A percentile compares a stretch with the other conserved stretches of the same genome.
phyloP scores from a whole-genome alignment of 345 rosid genomes.

The Luvunga scandens region DNA sequence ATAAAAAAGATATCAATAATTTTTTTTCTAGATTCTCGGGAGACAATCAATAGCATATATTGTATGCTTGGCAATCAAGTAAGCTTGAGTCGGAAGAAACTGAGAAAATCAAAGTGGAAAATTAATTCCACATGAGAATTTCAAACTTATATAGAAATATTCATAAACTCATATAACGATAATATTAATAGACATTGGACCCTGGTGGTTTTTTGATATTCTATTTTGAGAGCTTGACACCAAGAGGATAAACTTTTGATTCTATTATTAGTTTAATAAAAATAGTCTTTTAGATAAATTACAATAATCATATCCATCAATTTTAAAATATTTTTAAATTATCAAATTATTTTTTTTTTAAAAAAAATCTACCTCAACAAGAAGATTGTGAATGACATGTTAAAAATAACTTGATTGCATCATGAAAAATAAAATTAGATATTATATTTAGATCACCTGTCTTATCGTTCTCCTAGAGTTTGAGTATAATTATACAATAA shows the following conservation, averaged over 20 bases:
- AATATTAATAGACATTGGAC: too few relatives aligned
- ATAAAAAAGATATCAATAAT: neutral
- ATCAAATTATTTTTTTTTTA: neutral
- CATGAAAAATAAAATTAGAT: too few relatives aligned
- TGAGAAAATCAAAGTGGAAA: neutral
- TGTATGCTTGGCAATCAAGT: slow-evolving; percentile 4
- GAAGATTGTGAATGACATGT: too few relatives aligned
- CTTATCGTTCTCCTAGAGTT: too few relatives aligned
- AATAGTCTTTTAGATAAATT: neutral
- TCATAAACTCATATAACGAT: too few relatives aligned
- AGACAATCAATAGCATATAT: neutral
- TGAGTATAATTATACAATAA: too few relatives aligned
- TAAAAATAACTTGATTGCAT: accelerated
- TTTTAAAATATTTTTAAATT: neutral
- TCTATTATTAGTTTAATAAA: neutral
- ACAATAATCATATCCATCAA: neutral
- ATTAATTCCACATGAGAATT: neutral
- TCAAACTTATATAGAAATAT: too few relatives aligned
- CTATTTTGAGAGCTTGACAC: neutral
- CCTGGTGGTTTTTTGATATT: neutral
- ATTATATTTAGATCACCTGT: too few relatives aligned
- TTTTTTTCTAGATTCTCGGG: neutral
- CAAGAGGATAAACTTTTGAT: neutral
- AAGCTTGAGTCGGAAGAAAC: neutral
- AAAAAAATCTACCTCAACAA: neutral